Conservation (phyloP, 2,329 filamentous ascomycete genomes). For the Penicillium occitanis region DNA sequence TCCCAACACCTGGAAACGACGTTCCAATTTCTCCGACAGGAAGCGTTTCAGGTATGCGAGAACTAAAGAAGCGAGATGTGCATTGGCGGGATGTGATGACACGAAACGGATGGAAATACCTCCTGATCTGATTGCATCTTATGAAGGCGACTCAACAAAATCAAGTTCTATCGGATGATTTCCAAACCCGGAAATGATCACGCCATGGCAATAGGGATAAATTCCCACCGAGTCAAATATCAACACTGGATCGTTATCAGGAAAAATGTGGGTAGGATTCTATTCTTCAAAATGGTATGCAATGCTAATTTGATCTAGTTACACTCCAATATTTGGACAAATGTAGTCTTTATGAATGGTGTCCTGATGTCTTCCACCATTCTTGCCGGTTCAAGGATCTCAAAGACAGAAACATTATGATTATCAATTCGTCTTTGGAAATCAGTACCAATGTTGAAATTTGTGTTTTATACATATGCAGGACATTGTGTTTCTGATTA, state of each 20-base stretch:
- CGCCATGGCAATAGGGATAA: background rate
- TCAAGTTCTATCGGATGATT: background rate
- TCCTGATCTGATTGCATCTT: slow-evolving; percentile 67
- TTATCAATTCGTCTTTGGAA: background rate
- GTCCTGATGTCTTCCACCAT: background rate
- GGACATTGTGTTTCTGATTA: background rate
- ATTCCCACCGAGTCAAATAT: background rate
- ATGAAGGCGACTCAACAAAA: background rate
- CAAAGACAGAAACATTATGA: background rate
- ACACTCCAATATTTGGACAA: background rate
- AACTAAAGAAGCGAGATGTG: slow-evolving; percentile 59
- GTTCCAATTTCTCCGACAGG: background rate
- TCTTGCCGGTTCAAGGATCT: background rate
- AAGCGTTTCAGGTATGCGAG: slow-evolving; percentile 19
- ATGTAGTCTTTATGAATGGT: background rate
- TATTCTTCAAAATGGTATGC: background rate
- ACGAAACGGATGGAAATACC: slow-evolving; percentile 86
- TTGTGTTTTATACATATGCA: background rate
- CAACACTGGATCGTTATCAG: background rate
- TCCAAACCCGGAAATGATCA: background rate
- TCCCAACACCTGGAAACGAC: background rate
- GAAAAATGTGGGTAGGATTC: background rate
- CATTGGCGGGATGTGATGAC: slow-evolving; percentile 96
- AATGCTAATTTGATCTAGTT: background rate
- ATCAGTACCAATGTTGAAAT: background rate